Percentiles rank a stretch among this genome's conserved stretches.
phyloP scores from a whole-genome alignment of 1,284 basidiomycete species.

The Butyriboletus regius region DNA sequence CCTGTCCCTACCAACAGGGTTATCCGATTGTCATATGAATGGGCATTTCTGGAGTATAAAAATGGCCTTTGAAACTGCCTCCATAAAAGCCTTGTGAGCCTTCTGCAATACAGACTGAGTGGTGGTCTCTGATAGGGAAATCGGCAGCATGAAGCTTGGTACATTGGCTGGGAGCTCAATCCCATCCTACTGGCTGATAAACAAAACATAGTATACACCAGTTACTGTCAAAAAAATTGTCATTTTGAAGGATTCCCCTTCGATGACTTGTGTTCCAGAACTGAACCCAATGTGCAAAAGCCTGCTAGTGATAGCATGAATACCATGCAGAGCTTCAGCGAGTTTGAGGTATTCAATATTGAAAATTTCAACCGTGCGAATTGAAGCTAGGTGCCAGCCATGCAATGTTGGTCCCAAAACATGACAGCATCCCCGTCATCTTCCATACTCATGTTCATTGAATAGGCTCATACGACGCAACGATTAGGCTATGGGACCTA shows the following conservation, averaged over 20 bases:
- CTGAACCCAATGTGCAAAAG: constrained; percentile 77
- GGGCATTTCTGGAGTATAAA: constrained; percentile 98
- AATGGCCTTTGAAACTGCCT: no score
- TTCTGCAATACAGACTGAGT: constrained; percentile 70
- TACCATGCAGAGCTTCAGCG: constrained; percentile 93
- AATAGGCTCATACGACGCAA: no score
- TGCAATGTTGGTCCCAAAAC: no score
- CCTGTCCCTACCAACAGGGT: constrained; percentile 51
- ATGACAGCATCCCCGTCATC: no score
- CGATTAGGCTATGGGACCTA: no score
- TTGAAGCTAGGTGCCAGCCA: no score
- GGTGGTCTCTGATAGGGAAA: constrained; percentile 67
- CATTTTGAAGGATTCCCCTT: constrained; percentile 89
- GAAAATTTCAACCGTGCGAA: no score
- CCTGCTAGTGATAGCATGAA: constrained; percentile 93
- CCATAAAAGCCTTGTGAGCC: constrained; percentile 85
- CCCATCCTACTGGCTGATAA: not conserved
- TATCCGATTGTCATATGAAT: constrained; percentile 79
- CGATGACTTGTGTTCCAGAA: constrained; percentile 87
- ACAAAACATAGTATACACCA: constrained; percentile 51
- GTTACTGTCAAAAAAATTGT: constrained; percentile 86
- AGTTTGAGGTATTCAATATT: constrained; percentile 93
- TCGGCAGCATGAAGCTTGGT: constrained; percentile 96
- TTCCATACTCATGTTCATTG: no score
- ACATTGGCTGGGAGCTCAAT: constrained; percentile 45